These are phyloP conservation scores for Zoysia pacifica DNA, from an alignment of 176 grass and related monocot species.

Conservation along the genomic window DNA sequence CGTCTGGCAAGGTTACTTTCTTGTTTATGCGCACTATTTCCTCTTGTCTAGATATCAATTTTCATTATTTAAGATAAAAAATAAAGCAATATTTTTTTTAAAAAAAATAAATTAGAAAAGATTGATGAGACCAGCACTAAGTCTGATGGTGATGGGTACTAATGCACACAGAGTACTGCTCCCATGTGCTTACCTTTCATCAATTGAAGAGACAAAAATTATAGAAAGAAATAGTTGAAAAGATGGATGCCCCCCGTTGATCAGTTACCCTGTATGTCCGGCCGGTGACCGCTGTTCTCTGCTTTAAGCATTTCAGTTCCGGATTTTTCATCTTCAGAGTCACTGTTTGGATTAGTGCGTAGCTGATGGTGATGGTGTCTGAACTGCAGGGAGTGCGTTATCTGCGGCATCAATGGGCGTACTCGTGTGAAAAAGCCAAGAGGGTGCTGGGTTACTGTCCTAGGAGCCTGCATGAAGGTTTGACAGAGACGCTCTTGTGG, in stretches of 20 bases:
- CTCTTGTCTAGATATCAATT: too few relatives aligned
- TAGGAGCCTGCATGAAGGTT: constrained; percentile 78
- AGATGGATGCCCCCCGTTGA: constrained; percentile 45
- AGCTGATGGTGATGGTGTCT: constrained; percentile 4
- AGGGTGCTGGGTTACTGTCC: constrained; percentile 70
- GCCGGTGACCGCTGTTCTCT: not conserved
- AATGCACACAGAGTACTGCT: too few relatives aligned
- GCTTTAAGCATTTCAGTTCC: not conserved
- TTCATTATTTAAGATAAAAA: too few relatives aligned
- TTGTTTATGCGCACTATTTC: too few relatives aligned
- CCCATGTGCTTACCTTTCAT: too few relatives aligned
- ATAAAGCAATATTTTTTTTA: too few relatives aligned
- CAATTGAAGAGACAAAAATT: too few relatives aligned
- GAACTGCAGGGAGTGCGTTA: constrained; percentile 64
- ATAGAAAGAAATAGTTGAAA: too few relatives aligned
- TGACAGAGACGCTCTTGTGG: constrained; percentile 75
- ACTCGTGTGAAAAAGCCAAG: constrained; percentile 82
- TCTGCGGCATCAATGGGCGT: constrained; percentile 82
- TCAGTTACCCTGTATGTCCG: constrained; percentile 80
- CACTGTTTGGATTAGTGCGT: not conserved
- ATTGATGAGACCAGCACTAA: too few relatives aligned
- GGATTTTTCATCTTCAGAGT: not conserved
- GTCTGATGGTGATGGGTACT: too few relatives aligned
- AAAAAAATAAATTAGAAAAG: too few relatives aligned
- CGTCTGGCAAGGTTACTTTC: too few relatives aligned